Base-by-base conservation (phyloP, 306 rosid species). In the Argentina anserina region DNA sequence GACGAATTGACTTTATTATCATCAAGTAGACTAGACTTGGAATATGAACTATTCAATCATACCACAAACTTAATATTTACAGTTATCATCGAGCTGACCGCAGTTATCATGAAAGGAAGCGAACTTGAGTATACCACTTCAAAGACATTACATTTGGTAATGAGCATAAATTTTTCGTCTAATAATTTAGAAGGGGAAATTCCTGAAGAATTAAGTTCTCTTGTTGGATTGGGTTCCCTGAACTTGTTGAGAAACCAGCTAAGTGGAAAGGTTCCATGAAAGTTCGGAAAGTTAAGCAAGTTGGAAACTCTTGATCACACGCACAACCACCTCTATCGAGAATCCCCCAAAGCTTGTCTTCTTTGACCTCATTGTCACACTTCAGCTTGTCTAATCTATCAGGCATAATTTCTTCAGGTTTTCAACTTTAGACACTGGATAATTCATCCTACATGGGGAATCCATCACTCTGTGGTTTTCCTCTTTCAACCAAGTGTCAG, bases 361-460 rank as follows among this genome's bases (percentile, higher is more conserved):
- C 78, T 14, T 26, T 66, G 12, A 75, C 66, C 25, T 59, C 36
- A 3, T 46, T 76, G 41, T 43, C 75, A 41, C 42, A 46, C 47
- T 37, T 76, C 43, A 76, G 69, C 11, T 26, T 76, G 55, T 69
- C 71, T n/a, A n/a, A n/a, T n/a, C 0, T 26, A 45, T 12, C 45
- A 4, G 70, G 75, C 3, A 50, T 43, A 60, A 69, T 76, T 59
- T 64, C 75, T 0, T 6, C 0, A 0, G 12, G 55, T 10, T 60
- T 2, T 26, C 80, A 69, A 13, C 73, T 69, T 5, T 41, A 26
- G 1, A 76, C 75, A 29, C 66, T 76, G 3, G 2, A 20, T 0
- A 55, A 76, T 23, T 41, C 65, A 21, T 61, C 55, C 12, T 45
- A 23, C 53, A 70, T 4, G 20, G 75, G 52, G 11, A 70, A 55